phyloP scores from a whole-genome alignment of 1,284 basidiomycete genomes.

The Ustilago shanxiensis region DNA sequence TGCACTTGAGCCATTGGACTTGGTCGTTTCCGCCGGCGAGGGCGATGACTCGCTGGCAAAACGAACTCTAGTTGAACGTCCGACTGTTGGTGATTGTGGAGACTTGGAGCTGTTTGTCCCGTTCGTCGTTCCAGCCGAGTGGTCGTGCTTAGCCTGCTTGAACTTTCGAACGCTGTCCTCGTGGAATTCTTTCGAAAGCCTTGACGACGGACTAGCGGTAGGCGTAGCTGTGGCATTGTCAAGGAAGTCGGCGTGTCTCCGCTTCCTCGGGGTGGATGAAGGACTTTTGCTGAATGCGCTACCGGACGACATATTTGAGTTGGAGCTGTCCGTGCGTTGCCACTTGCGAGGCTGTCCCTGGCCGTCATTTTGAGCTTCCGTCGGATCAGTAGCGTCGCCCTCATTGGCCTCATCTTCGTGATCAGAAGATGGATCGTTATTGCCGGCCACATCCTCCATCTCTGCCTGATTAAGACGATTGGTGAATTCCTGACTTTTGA shows the following conservation, averaged over 20 bases:
- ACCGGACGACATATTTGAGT: slow-evolving; percentile 21
- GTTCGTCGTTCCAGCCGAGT: slow-evolving; percentile 9
- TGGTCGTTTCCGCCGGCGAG: background rate
- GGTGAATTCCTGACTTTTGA: slow-evolving; percentile 66
- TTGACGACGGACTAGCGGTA: slow-evolving; percentile 20
- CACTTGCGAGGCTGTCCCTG: slow-evolving; percentile 10
- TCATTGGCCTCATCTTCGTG: slow-evolving; percentile 28
- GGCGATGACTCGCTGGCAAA: slow-evolving; percentile 17
- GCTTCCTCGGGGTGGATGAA: slow-evolving; percentile 37
- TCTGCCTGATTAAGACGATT: slow-evolving; percentile 55
- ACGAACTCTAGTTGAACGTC: slow-evolving; percentile 20
- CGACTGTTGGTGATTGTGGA: slow-evolving; percentile 1
- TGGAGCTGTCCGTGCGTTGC: slow-evolving; percentile 43
- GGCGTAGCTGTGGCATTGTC: slow-evolving; percentile 6
- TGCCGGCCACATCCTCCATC: slow-evolving; percentile 44
- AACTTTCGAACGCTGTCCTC: slow-evolving; percentile 38
- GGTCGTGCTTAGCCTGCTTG: slow-evolving; percentile 30
- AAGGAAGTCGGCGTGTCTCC: slow-evolving; percentile 15
- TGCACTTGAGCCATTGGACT: background rate
- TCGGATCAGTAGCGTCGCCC: slow-evolving; percentile 4
- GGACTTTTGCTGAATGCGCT: slow-evolving; percentile 38
- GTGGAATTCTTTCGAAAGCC: slow-evolving; percentile 30
- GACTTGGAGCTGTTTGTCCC: slow-evolving; percentile 1
- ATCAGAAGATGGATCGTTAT: slow-evolving; percentile 31
- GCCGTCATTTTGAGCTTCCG: slow-evolving; percentile 8